These are phyloP conservation scores for Solanum bulbocastanum DNA, from an alignment of 257 asterid genomes.

Conservation along the genomic window DNA sequence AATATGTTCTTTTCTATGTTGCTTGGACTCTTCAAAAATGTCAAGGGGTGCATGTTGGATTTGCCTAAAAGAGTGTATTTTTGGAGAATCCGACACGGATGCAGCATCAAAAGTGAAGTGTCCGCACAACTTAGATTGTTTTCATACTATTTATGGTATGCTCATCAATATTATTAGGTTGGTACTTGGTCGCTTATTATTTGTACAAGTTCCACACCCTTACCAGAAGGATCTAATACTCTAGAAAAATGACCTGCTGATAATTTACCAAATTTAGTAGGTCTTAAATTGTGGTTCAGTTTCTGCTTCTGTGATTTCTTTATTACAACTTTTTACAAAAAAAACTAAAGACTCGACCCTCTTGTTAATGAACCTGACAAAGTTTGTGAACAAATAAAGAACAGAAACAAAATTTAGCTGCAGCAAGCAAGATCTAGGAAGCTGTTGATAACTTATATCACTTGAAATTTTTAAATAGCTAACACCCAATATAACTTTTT, in stretches of 20 bases:
- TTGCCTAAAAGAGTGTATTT: too few relatives aligned
- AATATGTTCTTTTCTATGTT: not conserved
- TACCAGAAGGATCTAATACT: constrained; percentile 57
- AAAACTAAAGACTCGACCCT: constrained; percentile 63
- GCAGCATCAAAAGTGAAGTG: constrained; percentile 67
- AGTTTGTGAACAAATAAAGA: constrained; percentile 18
- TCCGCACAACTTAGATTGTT: constrained; percentile 36
- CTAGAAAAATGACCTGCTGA: constrained; percentile 41
- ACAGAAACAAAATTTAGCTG: constrained; percentile 1
- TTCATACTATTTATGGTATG: constrained; percentile 19
- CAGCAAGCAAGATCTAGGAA: constrained; percentile 5
- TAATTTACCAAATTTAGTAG: constrained; percentile 27
- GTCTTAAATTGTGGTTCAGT: constrained; percentile 27
- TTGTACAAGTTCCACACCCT: constrained; percentile 86
- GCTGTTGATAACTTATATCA: not conserved
- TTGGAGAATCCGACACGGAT: too few relatives aligned
- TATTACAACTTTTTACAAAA: constrained; percentile 43
- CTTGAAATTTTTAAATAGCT: too few relatives aligned
- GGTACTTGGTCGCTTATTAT: constrained; percentile 43
- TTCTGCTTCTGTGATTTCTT: constrained; percentile 32
- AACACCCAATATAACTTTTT: too few relatives aligned
- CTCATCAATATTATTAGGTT: constrained; percentile 18
- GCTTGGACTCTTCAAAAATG: too few relatives aligned
- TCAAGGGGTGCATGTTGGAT: too few relatives aligned
- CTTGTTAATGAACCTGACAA: constrained; percentile 79